Percentiles rank a stretch among this genome's conserved stretches.
These are phyloP conservation scores for Aspergillus sp. DNA, from an alignment of 2,329 filamentous ascomycete genomes.

Conservation along the genomic window DNA sequence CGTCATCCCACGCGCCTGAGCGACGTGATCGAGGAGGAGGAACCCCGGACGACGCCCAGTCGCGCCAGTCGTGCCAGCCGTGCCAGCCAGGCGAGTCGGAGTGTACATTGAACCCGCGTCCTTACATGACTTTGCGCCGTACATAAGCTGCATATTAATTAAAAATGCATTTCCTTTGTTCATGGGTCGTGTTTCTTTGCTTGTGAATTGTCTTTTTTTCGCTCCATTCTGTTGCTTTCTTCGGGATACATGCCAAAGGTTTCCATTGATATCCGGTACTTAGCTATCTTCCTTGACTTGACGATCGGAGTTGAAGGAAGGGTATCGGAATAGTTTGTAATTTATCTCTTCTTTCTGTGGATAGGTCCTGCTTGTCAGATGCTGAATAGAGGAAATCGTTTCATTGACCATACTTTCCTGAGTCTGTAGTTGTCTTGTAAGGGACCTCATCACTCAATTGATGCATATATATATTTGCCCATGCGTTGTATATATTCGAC, in stretches of 20 bases:
- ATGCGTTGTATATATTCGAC: no score
- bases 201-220: slow-evolving; percentile 4
- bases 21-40: slow-evolving; percentile 84
- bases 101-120: slow-evolving; percentile 26
- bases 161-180: slow-evolving; percentile 7
- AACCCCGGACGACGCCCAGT: slow-evolving; percentile 68
- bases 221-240: background rate
- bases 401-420: no score
- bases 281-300: background rate
- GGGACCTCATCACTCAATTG: no score
- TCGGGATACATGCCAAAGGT: background rate
- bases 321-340: background rate
- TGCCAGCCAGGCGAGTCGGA: slow-evolving; percentile 44
- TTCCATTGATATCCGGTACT: background rate
- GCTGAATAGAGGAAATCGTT: background rate
- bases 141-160: slow-evolving; percentile 9
- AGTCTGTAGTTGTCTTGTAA: no score
- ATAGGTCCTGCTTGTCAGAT: background rate
- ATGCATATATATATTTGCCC: no score
- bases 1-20: slow-evolving; percentile 86
- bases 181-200: slow-evolving; percentile 9
- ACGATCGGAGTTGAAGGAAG: background rate
- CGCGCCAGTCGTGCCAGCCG: slow-evolving; percentile 57
- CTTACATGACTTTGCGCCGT: slow-evolving; percentile 7
- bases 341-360: background rate